Evolutionary conservation across 2,329 filamentous ascomycete species (phyloP), one percentile per base, ranked within the genome.

Genomic region (Xylariales sp.): DNA sequence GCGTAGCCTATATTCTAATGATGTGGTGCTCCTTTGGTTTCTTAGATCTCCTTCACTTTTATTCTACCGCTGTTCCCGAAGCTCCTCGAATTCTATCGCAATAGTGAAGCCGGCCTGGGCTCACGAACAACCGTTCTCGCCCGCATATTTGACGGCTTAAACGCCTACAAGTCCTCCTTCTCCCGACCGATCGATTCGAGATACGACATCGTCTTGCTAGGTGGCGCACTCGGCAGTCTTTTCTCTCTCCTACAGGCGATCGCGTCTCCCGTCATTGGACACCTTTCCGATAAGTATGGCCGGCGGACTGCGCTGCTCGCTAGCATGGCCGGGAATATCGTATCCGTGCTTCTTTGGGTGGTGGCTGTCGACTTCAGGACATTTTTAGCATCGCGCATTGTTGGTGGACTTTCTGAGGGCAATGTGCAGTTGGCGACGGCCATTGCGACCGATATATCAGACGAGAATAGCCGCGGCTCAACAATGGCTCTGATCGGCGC

Each of bases 401-500:
- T 99, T 0, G 96, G 96, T 30, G 96, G 96, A 0, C 81, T 99
- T 71, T 97, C 94, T 64, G 96, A 99, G 82, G 96, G 96, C 70
- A 99, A 99, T 75, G 93, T 99, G 2, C 96, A 99, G 83, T 86
- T 99, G 14, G 95, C 96, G 4, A 96, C 95, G 70, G 95, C 96
- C 49, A 98, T 99, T 79, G 96, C 96, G 18, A 96, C 95, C 46
- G 96, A 99, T 79, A 94, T 99, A 72, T 97, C 93, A 50, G 94
- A 97, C 75, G 91, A 95, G 73, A 86, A 87, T 65, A 91, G 91
- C 75, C 89, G 96, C 34, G 93, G 95, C 28, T 90, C 93, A 23
- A 97, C 96, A 49, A 97, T 99, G 93, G 96, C 96, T 7, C 85
- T 99, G 62, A 95, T 99, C 34, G 96, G 96, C 67, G 94, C 92